Evolutionary conservation across 352 stramenopile genomes (phyloP).

Genomic region (Phytophthora pluvialis): DNA sequence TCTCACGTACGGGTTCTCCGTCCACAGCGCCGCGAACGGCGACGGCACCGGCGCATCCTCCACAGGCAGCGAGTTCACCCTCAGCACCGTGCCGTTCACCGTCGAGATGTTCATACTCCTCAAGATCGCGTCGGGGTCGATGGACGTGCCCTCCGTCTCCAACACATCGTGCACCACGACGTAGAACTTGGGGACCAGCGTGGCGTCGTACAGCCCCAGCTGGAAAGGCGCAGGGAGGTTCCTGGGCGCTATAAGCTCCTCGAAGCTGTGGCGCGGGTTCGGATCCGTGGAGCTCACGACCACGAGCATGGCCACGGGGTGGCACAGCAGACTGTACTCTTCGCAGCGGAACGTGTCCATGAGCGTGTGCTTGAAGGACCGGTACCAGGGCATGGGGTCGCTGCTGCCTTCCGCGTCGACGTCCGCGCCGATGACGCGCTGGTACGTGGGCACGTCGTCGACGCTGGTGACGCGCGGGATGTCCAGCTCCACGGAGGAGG

Average conservation of each 20-base stretch:
- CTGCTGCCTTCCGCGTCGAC: conserved; percentile 33
- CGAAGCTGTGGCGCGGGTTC: conserved; percentile 79
- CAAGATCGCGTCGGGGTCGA: conserved; percentile 82
- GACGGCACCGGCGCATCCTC: conserved; percentile 34
- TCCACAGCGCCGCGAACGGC: conserved; percentile 51
- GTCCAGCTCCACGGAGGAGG: conserved; percentile 61
- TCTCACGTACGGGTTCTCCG: conserved; percentile 69
- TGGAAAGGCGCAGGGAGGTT: conserved; percentile 70
- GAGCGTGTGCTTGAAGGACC: conserved; percentile 76
- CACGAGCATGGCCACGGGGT: conserved; percentile 77
- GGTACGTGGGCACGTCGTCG: conserved; percentile 73
- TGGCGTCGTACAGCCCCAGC: conserved; percentile 80
- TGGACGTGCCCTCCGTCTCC: conserved; percentile 80
- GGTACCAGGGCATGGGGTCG: conserved; percentile 82
- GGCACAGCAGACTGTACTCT: conserved; percentile 77
- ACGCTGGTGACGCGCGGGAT: conserved; percentile 61
- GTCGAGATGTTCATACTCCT: conserved; percentile 65
- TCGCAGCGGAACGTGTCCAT: conserved; percentile 87
- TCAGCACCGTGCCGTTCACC: conserved; percentile 58
- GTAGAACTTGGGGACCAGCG: conserved; percentile 84
- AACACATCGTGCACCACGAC: conserved; percentile 88
- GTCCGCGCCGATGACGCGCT: conserved; percentile 62
- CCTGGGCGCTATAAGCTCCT: conserved; percentile 57
- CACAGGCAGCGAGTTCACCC: conserved; percentile 68
- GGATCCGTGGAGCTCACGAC: conserved; percentile 85